Percentiles rank a stretch among this genome's conserved stretches.
phyloP scores from a whole-genome alignment of 2,329 filamentous ascomycete species.

The Colletotrichum trifolii region DNA sequence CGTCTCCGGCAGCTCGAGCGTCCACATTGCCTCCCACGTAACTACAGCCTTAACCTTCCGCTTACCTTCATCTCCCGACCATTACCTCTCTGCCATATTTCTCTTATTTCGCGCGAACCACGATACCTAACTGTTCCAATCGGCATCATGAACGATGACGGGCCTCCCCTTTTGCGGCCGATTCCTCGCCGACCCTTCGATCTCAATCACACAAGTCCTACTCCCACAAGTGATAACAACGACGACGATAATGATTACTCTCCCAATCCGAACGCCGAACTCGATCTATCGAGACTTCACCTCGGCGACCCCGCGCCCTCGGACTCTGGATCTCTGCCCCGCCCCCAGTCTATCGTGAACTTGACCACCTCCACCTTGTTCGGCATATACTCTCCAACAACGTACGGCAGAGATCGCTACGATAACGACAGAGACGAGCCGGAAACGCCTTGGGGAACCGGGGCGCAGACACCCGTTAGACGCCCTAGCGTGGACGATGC shows the following conservation, averaged over 20 bases:
- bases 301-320: conserved; percentile 43
- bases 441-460: conserved; percentile 82
- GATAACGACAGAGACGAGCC: conserved; percentile 61
- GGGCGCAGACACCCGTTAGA: conserved; percentile 74
- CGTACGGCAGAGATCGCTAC: conserved; percentile 61
- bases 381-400: conserved; percentile 85
- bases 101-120: too few relatives aligned
- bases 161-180: conserved; percentile 72
- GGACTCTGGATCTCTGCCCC: conserved; percentile 61
- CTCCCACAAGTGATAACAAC: conserved; percentile 45
- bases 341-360: conserved; percentile 84
- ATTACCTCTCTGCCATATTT: not conserved
- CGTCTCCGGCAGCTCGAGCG: not conserved
- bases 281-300: conserved; percentile 29
- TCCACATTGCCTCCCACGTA: conserved; percentile 5
- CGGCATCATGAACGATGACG: conserved; percentile 52
- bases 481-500: conserved; percentile 56
- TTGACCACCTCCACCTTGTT: conserved; percentile 89
- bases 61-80: conserved; percentile 2
- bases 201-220: conserved; percentile 60
- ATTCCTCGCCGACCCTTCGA: conserved; percentile 79
- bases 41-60: not conserved
- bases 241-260: conserved; percentile 48
- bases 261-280: conserved; percentile 60
- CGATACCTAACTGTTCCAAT: conserved; percentile 10